Base-by-base conservation (phyloP, 306 rosid genomes). In the Albizia julibrissin region DNA sequence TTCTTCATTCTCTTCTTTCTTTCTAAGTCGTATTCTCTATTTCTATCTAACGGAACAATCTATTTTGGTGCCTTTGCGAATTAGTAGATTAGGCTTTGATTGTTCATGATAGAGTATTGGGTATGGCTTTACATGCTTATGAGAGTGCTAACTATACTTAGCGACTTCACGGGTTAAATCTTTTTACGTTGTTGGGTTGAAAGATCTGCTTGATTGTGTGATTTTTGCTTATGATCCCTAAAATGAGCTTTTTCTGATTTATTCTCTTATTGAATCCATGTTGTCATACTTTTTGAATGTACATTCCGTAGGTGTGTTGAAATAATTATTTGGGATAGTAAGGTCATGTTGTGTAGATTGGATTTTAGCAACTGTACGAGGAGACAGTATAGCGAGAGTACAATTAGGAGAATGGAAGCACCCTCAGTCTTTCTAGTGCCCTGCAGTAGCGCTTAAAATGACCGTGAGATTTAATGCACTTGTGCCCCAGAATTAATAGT, bases 171-270 rank as follows among this genome's bases (percentile, higher is more conserved):
- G 3, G 46, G 29, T 0, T 68, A 10, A 21, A 61, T 2, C 1
- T 67, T 61, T 19, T 69, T 40, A 1, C 34, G 22, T 8, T 27
- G 22, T 14, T 37, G 13, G 39, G 50, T 22, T 70, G 34, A 4
- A 62, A 3, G 77, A 54, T 83, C 80, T 74, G 49, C 34, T 74
- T 82, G 3, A 26, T 27, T 2, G 8, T 42, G 75, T 43, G 75
- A 24, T 43, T 71, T 71, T 42, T 18, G 5, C 47, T 50, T 75
- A 8, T 72, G 50, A 42, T 81, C 43, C 40, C 46, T 82, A 37
- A 12, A 58, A 54, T 47, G 12, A 37, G 73, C 14, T 64, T 70
- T 70, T 31, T 50, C 12, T 33, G 42, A 3, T 31, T 81, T 56
- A 0, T 6, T 67, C 39, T 75, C 13, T 8, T 3, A 37, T 84